Base-by-base conservation (phyloP, 2,329 filamentous ascomycete species). In the Tolypocladium ovalisporum region DNA sequence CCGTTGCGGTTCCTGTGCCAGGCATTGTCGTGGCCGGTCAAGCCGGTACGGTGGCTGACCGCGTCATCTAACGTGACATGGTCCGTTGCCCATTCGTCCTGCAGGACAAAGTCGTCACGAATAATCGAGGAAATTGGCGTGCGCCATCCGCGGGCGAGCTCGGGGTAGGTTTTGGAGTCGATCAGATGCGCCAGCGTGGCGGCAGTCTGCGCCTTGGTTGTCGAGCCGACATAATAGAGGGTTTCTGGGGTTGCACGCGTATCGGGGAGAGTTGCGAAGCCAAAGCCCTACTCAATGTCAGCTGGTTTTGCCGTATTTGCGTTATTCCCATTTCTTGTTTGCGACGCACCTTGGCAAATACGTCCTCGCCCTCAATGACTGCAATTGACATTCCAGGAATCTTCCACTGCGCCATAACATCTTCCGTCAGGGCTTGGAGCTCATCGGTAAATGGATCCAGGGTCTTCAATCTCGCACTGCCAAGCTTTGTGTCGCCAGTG, bases 181-280 rank as follows among this genome's bases (percentile, higher is more conserved):
- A 84, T 74, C 9, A 81, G 64, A 1, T 78, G 75, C 1, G 83
- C 66, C 2, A 85, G 65, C 0, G 73, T 71, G 0, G 79, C 79
- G 2, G 77, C 75, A 0, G 76, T 78, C 54, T 80, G 75, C 5
- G 79, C 77, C 64, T 85, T 85, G 29, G 80, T 82, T 1, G 76
- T 82, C 49, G 79, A 83, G 2, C 75, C 83, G 2, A 72, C 73
- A 58, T 78, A 80, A 68, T 79, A 84, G 3, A 85, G 70, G 0
- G 81, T 84, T 35, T 77, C 69, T 58, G 54, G 71, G 64, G 62
- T 75, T 60, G 60, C 76, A 66, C 60, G 73, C 70, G 32, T 73
- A 71, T 75, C 76, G 59, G 61, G 68, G 12, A 69, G 52, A 0
- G 63, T 67, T 4, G 69, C 67, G 29, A 60, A 61, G 9, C 69